Base-by-base conservation (phyloP, 176 grass and related monocot species). In the Musa beccarii region DNA sequence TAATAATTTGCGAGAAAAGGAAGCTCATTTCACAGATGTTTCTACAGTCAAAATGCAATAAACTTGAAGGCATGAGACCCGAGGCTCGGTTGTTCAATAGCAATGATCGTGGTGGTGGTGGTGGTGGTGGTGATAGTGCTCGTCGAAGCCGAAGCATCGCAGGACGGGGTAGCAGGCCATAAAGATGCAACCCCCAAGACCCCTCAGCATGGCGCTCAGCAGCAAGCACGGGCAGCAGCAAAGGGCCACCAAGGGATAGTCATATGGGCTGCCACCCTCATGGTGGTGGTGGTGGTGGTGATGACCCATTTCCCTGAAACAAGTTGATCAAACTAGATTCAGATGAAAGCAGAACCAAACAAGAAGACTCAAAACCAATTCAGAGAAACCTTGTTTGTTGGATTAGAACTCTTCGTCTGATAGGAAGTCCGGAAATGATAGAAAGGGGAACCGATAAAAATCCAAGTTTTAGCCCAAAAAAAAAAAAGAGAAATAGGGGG, bases 271-370 rank as follows among this genome's bases (percentile, higher is more conserved):
- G 34, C 63, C 59, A 53, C 55, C 55, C 55, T 14, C 55, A 6
- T 57, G 55, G 49, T 66, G 59, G 61, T 53, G 59, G 59, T 53
- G 61, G 21, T 77, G 61, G 22, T 22, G 22, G 75, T 68, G 62
- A 24, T 68, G 76, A 51, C 76, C 49, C 76, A 78, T 78, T 17
- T 54, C 49, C 49, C 75, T 67, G 75, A 24, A 67, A 78, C n/a
- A 53, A 78, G 50, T 8, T 50, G 22, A n/a, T 59, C 20, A 25
- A 43, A 16, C 6, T 25, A 25, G 11, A 67, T 67, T 66, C 61
- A 67, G 21, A 53, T 49, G 28, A 29, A 1, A 20, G 52, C 50
- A 67, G 52, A 19, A 26, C 19, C 61, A 43, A 22, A 49, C 15
- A 75, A 62, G 54, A 50, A 49, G 23, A 49, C 61, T n/a, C 71